Base-by-base conservation (phyloP, 179 eudicot species). In the Sideroxylon spinosum region DNA sequence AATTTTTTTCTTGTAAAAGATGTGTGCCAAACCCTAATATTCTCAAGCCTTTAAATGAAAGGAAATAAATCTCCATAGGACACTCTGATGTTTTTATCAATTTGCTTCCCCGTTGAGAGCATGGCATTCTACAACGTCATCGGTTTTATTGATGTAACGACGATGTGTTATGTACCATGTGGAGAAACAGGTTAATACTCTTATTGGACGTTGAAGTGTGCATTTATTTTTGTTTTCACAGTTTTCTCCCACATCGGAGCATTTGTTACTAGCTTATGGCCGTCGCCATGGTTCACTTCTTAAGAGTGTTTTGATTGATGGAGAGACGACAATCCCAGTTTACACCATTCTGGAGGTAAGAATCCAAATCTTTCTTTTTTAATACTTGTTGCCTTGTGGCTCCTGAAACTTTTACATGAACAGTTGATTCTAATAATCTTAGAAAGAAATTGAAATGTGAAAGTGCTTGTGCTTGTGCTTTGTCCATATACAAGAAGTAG, bases 201-300 rank as follows among this genome's bases (percentile, higher is more conserved):
- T 46, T 68, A 46, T 19, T 65, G 62, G 25, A 20, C 19, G n/a
- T 28, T 75, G 29, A 52, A n/a, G 8, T 29, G 46, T 68, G 29
- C n/a, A 9, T 48, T n/a, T 32, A 19, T 64, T 61, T 68, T 65
- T 78, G 48, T 26, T 78, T 60, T 68, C 55, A 80, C 88, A 92
- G 97, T 92, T 92, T 78, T 92, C 97, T 55, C 97, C 97, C 52
- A 89, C 88, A 29, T 92, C 97, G 6, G 97, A 91, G 83, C 97
- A 92, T 83, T 79, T 92, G 86, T 81, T 92, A 78, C 91, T 92
- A 48, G 97, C 97, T 52, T 92, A 92, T 77, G 97, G 97, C 56
- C 93, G 97, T 16, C 97, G 97, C 67, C 97, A 92, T 84, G 82
- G 87, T 82, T 92, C 97, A 78, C 94, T 92, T 76, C 93, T 92